phyloP scores from a whole-genome alignment of 2,329 filamentous ascomycete genomes.

The Graphium sp. region DNA sequence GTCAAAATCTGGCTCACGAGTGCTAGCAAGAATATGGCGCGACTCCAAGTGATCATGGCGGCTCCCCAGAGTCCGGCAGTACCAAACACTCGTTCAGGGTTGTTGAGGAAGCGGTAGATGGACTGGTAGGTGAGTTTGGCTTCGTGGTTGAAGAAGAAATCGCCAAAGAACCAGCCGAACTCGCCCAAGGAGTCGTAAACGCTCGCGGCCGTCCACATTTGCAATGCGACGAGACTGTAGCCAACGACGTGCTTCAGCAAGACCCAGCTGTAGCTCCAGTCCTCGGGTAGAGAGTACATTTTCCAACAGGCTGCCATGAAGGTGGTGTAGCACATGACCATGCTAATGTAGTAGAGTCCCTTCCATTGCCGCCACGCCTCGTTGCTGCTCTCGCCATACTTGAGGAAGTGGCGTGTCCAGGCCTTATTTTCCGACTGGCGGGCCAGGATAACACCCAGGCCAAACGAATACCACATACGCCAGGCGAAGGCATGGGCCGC shows the following conservation, averaged over 20 bases:
- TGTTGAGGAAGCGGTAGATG: conserved; percentile 97
- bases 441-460: conserved; percentile 71
- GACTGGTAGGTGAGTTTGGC: conserved; percentile 88
- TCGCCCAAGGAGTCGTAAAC: conserved; percentile 93
- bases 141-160: conserved; percentile 90
- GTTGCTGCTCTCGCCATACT: conserved; percentile 76
- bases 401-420: conserved; percentile 96
- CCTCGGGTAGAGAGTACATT: conserved; percentile 73
- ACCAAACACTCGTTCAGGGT: conserved; percentile 86
- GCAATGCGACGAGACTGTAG: conserved; percentile 61
- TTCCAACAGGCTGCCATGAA: conserved; percentile 92
- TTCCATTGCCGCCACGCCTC: conserved; percentile 99
- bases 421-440: conserved; percentile 78
- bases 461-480: conserved; percentile 84
- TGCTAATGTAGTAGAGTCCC: conserved; percentile 82
- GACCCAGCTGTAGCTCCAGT: conserved; percentile 78
- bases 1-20: conserved; percentile 73
- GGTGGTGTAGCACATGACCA: conserved; percentile 74
- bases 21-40: conserved; percentile 72
- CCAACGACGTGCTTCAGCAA: conserved; percentile 80
- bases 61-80: conserved; percentile 92
- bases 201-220: conserved; percentile 83
- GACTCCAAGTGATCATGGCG: conserved; percentile 83
- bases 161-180: conserved; percentile 97
- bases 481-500: conserved; percentile 64